These are phyloP conservation scores for Cryptosporidium andersoni DNA, from an alignment of 169 alveolate species.

Conservation along the genomic window DNA sequence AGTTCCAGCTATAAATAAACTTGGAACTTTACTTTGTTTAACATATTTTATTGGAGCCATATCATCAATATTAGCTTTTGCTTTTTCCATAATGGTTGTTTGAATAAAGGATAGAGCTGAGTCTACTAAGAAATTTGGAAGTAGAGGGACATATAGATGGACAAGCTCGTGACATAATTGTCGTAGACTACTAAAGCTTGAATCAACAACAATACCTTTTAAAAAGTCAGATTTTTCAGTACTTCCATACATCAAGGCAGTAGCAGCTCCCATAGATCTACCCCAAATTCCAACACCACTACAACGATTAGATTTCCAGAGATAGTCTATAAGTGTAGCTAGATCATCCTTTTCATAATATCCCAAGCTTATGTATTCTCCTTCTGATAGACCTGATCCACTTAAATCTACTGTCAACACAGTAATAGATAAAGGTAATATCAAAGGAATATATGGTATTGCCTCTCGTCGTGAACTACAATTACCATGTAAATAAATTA, in stretches of 20 bases:
- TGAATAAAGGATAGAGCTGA: conserved; percentile 59
- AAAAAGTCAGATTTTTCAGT: conserved; percentile 81
- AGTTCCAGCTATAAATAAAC: conserved; percentile 78
- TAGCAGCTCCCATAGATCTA: conserved; percentile 94
- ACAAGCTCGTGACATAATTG: conserved; percentile 75
- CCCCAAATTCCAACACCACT: conserved; percentile 93
- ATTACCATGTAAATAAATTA: conserved; percentile 91
- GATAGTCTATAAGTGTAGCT: conserved; percentile 81
- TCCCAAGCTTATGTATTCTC: conserved; percentile 86
- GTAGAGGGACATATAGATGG: conserved; percentile 36
- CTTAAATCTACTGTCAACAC: conserved; percentile 90
- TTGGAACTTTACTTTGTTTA: conserved; percentile 84
- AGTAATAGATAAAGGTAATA: conserved; percentile 86
- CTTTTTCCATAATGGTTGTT: conserved; percentile 79
- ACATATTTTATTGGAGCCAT: conserved; percentile 82
- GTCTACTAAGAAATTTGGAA: conserved; percentile 47
- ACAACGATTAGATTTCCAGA: conserved; percentile 81
- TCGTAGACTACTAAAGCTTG: conserved; percentile 78
- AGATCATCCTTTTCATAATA: conserved; percentile 90
- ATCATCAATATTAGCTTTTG: conserved; percentile 83
- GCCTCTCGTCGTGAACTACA: conserved; percentile 90
- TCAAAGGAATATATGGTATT: conserved; percentile 81
- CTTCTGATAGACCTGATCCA: conserved; percentile 86
- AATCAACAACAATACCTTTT: conserved; percentile 91
- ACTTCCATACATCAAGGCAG: conserved; percentile 87